These are phyloP conservation scores for Ballota nigra DNA, from an alignment of 257 asterid genomes.

Conservation along the genomic window DNA sequence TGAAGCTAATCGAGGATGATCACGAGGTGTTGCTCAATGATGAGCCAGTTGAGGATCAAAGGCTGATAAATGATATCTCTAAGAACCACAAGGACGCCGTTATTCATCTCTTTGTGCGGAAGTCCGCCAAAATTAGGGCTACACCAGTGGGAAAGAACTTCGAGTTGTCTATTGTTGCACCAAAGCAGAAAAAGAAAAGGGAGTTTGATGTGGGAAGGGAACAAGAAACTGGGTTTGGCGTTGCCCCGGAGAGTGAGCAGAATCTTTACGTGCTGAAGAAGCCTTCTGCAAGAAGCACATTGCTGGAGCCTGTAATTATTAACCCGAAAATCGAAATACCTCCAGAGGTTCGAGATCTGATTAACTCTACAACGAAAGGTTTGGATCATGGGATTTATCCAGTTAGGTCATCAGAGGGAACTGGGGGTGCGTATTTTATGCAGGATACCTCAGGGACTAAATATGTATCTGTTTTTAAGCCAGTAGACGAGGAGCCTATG, in stretches of 20 bases:
- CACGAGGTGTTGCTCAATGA: constrained; percentile 78
- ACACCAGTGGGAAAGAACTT: constrained; percentile 66
- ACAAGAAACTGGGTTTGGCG: constrained; percentile 30
- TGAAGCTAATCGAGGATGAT: constrained; percentile 51
- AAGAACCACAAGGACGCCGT: constrained; percentile 61
- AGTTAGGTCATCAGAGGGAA: constrained; percentile 74
- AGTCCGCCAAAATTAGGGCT: constrained; percentile 70
- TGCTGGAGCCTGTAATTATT: constrained; percentile 67
- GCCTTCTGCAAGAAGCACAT: constrained; percentile 38
- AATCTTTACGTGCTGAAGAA: constrained; percentile 32
- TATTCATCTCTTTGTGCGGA: constrained; percentile 75
- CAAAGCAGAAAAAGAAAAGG: constrained; percentile 30
- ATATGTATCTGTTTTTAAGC: constrained; percentile 79
- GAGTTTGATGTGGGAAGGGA: constrained; percentile 29
- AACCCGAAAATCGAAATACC: constrained; percentile 66
- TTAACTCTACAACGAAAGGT: constrained; percentile 56
- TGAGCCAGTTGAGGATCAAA: constrained; percentile 69
- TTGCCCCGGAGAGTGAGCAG: constrained; percentile 27
- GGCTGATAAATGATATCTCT: constrained; percentile 64
- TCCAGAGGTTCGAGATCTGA: constrained; percentile 47
- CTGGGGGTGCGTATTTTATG: constrained; percentile 95
- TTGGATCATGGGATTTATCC: constrained; percentile 63
- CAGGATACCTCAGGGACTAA: constrained; percentile 52
- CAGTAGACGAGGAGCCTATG: constrained; percentile 91
- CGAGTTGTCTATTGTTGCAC: constrained; percentile 64